Evolutionary conservation across 257 asterid genomes (phyloP).

Genomic region (Hygrophila difformis): DNA sequence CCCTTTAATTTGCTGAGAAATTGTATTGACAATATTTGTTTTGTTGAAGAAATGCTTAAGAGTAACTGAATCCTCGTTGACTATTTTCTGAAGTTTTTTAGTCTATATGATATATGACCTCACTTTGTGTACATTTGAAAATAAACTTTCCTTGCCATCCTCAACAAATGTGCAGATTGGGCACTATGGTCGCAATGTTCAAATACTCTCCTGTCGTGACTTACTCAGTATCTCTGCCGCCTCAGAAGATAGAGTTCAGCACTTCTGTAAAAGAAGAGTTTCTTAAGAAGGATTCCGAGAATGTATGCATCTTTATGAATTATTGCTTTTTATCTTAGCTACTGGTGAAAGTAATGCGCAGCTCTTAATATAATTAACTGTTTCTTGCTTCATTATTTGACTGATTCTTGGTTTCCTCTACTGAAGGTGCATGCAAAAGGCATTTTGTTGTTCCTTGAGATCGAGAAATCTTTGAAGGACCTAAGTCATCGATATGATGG

Average conservation of each 20-base stretch:
- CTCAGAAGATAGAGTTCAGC: slow-evolving; percentile 59
- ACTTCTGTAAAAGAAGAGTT: slow-evolving; percentile 46
- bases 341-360: background rate
- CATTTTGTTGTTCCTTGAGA: slow-evolving; percentile 53
- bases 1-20: no score
- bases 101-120: background rate
- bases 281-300: slow-evolving; percentile 56
- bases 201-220: slow-evolving; percentile 69
- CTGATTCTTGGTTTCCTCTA: slow-evolving; percentile 13
- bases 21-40: no score
- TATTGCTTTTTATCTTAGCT: slow-evolving; percentile 12
- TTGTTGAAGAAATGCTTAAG: no score
- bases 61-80: background rate
- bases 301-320: slow-evolving; percentile 35
- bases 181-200: slow-evolving; percentile 84
- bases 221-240: slow-evolving; percentile 79
- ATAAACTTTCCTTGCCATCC: slow-evolving; percentile 9
- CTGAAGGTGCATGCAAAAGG: slow-evolving; percentile 57
- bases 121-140: slow-evolving; percentile 2
- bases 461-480: slow-evolving; percentile 60
- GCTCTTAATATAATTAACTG: slow-evolving; percentile 5
- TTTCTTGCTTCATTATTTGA: slow-evolving; percentile 1
- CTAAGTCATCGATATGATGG: slow-evolving; percentile 46
- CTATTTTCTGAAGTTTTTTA: slow-evolving; percentile 1
- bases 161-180: slow-evolving; percentile 51